These are phyloP conservation scores for Diaporthe velutina DNA, from an alignment of 2,329 filamentous ascomycete species.

Conservation along the genomic window DNA sequence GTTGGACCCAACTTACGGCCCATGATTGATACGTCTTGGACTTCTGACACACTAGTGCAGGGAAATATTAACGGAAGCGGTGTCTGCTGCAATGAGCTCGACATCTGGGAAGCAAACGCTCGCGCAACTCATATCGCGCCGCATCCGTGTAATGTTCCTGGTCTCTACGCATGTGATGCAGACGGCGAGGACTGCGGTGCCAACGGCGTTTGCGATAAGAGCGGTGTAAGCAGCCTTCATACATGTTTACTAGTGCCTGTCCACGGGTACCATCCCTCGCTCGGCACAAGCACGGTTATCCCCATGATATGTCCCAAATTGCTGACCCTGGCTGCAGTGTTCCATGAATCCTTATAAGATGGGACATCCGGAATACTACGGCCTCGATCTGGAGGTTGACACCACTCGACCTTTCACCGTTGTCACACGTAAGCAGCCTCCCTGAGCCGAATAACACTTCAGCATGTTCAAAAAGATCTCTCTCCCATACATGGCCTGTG, in stretches of 20 bases:
- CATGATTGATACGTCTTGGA: conserved; percentile 38
- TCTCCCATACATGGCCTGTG: background rate
- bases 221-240: conserved; percentile 41
- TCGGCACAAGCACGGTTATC: too few species aligned
- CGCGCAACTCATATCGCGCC: conserved; percentile 70
- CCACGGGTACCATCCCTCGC: background rate
- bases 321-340: conserved; percentile 42
- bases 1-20: conserved; percentile 50
- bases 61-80: conserved; percentile 70
- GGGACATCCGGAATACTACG: conserved; percentile 48
- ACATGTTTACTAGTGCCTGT: background rate
- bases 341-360: conserved; percentile 50
- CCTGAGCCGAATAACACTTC: too few species aligned
- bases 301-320: background rate
- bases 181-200: conserved; percentile 45
- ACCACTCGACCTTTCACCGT: conserved; percentile 57
- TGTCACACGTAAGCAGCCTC: conserved; percentile 53
- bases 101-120: conserved; percentile 75
- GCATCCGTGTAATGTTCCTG: conserved; percentile 65
- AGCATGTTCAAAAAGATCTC: too few species aligned
- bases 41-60: conserved; percentile 45
- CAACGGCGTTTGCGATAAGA: conserved; percentile 52
- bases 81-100: conserved; percentile 77
- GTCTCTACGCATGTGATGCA: conserved; percentile 54
- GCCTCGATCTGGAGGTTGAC: conserved; percentile 51